A percentile compares a stretch with the other conserved stretches of the same genome.
Evolutionary conservation across 306 rosid species (phyloP).

Genomic region (Acmispon strigosus): DNA sequence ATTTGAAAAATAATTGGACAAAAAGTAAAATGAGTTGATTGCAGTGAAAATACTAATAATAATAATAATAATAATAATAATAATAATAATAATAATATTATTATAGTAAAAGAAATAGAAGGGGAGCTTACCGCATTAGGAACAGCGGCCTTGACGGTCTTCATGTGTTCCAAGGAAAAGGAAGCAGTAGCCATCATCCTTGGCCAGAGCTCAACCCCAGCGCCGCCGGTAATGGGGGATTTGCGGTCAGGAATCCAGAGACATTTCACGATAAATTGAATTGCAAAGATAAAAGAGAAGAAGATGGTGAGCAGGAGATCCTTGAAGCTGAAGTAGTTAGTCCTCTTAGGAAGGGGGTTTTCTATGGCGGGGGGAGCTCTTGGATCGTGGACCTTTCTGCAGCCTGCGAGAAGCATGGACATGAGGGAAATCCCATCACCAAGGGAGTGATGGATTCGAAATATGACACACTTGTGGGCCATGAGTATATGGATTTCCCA

Average conservation of each 20-base stretch:
- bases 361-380: constrained; percentile 31
- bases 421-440: constrained; percentile 86
- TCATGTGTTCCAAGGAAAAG: constrained; percentile 61
- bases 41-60: background rate
- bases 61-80: no score
- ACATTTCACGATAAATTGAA: constrained; percentile 34
- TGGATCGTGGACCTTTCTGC: constrained; percentile 38
- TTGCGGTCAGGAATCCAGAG: constrained; percentile 57
- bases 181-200: constrained; percentile 66
- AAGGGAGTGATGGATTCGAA: constrained; percentile 70
- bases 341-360: background rate
- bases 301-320: constrained; percentile 18
- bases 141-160: constrained; percentile 50
- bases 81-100: no score
- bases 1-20: no score
- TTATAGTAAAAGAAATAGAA: no score
- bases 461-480: constrained; percentile 49
- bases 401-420: constrained; percentile 62
- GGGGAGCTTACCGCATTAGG: constrained; percentile 29
- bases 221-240: constrained; percentile 60
- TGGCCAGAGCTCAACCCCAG: constrained; percentile 87
- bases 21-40: background rate
- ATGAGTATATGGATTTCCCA: constrained; percentile 75
- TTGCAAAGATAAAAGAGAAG: constrained; percentile 41
- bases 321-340: background rate